Evolutionary conservation across 192 early-diverging fungal genomes (phyloP).

Genomic region (Mortierella claussenii): DNA sequence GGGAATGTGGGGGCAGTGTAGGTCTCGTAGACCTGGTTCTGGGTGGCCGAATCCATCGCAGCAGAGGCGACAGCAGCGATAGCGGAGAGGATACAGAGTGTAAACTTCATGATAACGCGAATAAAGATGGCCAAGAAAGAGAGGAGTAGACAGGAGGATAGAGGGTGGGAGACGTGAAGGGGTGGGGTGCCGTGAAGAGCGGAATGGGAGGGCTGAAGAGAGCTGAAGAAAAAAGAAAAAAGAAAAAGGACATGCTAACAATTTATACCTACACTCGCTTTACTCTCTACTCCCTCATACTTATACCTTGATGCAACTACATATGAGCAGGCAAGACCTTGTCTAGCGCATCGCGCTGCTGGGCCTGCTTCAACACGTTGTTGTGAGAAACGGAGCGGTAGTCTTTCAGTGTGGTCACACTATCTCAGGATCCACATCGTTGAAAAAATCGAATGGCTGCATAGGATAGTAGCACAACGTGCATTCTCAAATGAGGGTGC

Average conservation of each 20-base stretch:
- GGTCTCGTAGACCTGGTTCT: conserved; percentile 12
- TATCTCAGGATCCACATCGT: too few species aligned
- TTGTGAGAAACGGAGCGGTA: too few species aligned
- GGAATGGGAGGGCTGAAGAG: conserved; percentile 14
- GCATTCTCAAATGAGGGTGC: too few species aligned
- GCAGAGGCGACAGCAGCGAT: conserved; percentile 31
- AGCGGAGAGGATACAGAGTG: conserved; percentile 37
- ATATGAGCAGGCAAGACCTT: neutral
- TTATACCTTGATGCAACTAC: too few species aligned
- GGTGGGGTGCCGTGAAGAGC: neutral
- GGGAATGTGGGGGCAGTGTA: conserved; percentile 18
- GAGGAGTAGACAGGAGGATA: neutral
- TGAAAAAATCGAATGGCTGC: too few species aligned
- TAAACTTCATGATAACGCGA: conserved; percentile 43
- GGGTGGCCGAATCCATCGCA: conserved; percentile 11
- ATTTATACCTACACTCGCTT: too few species aligned
- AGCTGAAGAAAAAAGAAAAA: too few species aligned
- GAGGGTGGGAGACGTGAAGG: neutral
- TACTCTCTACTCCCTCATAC: too few species aligned
- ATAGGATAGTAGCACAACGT: too few species aligned
- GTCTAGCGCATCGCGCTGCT: too few species aligned
- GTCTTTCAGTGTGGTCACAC: too few species aligned
- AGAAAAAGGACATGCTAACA: conserved; percentile 8
- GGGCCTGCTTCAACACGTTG: too few species aligned
- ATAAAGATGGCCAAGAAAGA: neutral